Evolutionary conservation across 306 rosid species (phyloP), one percentile per base, ranked within the genome.

Genomic region (Sicyos baderoa): DNA sequence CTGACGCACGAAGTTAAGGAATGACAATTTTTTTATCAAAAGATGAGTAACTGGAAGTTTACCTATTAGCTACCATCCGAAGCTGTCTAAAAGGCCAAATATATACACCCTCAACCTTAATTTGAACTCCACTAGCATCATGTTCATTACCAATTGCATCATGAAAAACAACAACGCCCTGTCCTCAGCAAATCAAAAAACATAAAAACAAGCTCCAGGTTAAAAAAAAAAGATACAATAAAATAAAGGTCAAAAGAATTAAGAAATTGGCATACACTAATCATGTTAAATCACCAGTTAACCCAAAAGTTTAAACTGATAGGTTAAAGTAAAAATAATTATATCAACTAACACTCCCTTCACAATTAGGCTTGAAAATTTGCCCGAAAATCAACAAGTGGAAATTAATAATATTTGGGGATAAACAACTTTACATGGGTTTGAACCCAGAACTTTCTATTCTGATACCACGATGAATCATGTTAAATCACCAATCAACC

Each of bases 71-170:
- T 45, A 93, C 90, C 93, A 93, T 80, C 62, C 99, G 96, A 80
- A 93, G 97, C 81, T 93, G 99, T 76, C 96, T 82, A 79, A 90
- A 93, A 19, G 99, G 99, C 99, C 99, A 93, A 82, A 93, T 86
- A 82, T 90, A 93, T 81, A 93, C 99, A 84, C 99, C 99, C 86
- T 93, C 99, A 70, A 93, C 87, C 81, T 82, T 93, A 82, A 93
- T 84, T 81, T 90, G 96, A 76, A 91, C 89, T 66, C 97, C 97
- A 6, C 91, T 91, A 72, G 83, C 87, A 80, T 86, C 87, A 75
- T 85, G 82, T 58, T 88, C 91, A 19, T 86, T 85, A 79, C 88
- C 96, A 76, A 88, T 84, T 72, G 86, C 96, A 76, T 89, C 95
- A 77, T 85, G 96, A 79, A 86, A 90, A 70, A 93, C 88, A 69